phyloP scores from a whole-genome alignment of 2,329 filamentous ascomycete species.

The Colletotrichum liriopes region DNA sequence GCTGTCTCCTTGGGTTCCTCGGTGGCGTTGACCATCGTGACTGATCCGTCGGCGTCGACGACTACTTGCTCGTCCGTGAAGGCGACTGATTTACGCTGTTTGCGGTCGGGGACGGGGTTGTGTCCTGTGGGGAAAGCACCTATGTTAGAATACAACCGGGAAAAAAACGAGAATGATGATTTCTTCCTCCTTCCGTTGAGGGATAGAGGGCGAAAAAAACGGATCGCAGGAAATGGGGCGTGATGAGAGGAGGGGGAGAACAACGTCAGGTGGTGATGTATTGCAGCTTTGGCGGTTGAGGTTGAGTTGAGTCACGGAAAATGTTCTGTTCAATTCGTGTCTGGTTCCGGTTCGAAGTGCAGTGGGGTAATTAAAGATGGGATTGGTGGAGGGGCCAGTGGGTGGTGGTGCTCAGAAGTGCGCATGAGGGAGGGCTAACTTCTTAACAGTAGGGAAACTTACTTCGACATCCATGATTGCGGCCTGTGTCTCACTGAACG shows the following conservation, averaged over 20 bases:
- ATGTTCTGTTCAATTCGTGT: constrained; percentile 39
- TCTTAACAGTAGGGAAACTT: constrained; percentile 46
- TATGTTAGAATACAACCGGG: constrained; percentile 34
- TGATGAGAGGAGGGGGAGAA: constrained; percentile 17
- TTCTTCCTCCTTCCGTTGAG: neutral
- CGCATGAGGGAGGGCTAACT: constrained; percentile 41
- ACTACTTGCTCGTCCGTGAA: constrained; percentile 91
- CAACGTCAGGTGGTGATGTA: constrained; percentile 27
- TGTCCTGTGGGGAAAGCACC: constrained; percentile 32
- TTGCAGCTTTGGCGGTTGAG: neutral
- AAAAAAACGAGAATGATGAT: neutral
- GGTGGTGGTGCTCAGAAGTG: constrained; percentile 39
- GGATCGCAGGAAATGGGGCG: neutral
- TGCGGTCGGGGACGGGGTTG: constrained; percentile 66
- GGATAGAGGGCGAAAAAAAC: constrained; percentile 2
- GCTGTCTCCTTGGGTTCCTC: constrained; percentile 86
- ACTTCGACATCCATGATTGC: constrained; percentile 54
- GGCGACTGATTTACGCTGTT: constrained; percentile 92
- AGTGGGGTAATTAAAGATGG: constrained; percentile 41
- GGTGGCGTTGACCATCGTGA: constrained; percentile 81
- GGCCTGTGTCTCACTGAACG: constrained; percentile 40
- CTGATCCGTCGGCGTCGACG: constrained; percentile 90
- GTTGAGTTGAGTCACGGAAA: constrained; percentile 38
- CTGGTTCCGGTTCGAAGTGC: constrained; percentile 23
- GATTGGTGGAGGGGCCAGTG: constrained; percentile 39